These are phyloP conservation scores for Phytopythium helicoides DNA, from an alignment of 352 stramenopile genomes.

Conservation along the genomic window DNA sequence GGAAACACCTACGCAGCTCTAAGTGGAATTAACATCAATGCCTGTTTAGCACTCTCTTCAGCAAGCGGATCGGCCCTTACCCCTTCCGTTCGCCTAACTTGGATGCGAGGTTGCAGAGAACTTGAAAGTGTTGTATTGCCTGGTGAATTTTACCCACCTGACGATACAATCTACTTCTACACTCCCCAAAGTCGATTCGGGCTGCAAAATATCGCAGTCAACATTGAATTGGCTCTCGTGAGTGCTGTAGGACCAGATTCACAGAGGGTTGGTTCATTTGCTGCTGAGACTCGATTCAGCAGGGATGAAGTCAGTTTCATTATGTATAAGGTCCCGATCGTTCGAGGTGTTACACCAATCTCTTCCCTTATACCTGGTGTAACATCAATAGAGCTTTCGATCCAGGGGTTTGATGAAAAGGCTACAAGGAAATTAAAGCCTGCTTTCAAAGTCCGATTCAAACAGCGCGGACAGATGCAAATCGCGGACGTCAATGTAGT, in stretches of 20 bases:
- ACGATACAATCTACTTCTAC: constrained; percentile 76
- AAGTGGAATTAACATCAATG: constrained; percentile 56
- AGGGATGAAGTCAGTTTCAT: constrained; percentile 69
- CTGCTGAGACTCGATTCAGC: constrained; percentile 33
- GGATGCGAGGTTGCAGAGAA: constrained; percentile 53
- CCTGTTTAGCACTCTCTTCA: constrained; percentile 30
- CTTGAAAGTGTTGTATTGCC: constrained; percentile 56
- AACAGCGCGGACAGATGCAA: constrained; percentile 72
- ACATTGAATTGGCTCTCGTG: constrained; percentile 45
- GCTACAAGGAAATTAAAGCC: constrained; percentile 31
- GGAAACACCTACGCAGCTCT: constrained; percentile 71
- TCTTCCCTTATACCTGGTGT: constrained; percentile 41
- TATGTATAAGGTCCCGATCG: constrained; percentile 58
- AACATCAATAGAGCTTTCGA: constrained; percentile 44
- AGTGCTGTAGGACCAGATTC: neutral
- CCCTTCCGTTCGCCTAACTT: constrained; percentile 47
- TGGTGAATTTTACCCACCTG: constrained; percentile 55
- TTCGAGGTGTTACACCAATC: constrained; percentile 49
- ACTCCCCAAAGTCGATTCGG: constrained; percentile 75
- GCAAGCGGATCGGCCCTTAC: constrained; percentile 8
- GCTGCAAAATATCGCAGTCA: constrained; percentile 58
- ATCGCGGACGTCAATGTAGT: constrained; percentile 43
- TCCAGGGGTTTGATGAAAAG: constrained; percentile 68
- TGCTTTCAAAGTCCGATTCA: constrained; percentile 59
- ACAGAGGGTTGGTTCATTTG: neutral